phyloP scores from a whole-genome alignment of 2,329 filamentous ascomycete species.

The Fusarium luffae region DNA sequence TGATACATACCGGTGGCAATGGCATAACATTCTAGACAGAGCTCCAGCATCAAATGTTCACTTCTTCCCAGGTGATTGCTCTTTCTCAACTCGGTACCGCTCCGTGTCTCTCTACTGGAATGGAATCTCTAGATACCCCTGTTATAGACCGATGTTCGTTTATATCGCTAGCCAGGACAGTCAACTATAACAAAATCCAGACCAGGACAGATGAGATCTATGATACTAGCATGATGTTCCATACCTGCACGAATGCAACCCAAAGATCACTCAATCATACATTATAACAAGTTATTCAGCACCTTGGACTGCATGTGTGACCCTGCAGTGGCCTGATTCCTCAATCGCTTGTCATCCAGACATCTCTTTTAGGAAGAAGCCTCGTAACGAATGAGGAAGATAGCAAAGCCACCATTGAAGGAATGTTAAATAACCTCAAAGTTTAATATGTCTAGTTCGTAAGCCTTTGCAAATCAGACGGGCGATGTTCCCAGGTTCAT shows the following conservation, averaged over 20 bases:
- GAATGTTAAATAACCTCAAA: slow-evolving; percentile 35
- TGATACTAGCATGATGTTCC: slow-evolving; percentile 16
- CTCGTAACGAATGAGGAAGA: slow-evolving; percentile 18
- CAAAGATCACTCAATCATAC: slow-evolving; percentile 1
- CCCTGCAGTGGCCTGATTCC: slow-evolving; percentile 32
- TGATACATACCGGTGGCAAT: slow-evolving; percentile 10
- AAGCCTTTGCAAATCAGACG: neutral
- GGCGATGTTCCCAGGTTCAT: slow-evolving; percentile 13
- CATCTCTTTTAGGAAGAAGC: slow-evolving; percentile 19
- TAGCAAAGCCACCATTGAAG: slow-evolving; percentile 1
- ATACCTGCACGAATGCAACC: slow-evolving; percentile 24
- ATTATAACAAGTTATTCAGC: slow-evolving; percentile 27
- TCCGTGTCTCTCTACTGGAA: slow-evolving; percentile 12
- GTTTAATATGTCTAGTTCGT: slow-evolving; percentile 24
- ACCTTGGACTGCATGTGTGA: slow-evolving; percentile 26
- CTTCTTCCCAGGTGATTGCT: neutral
- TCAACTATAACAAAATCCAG: slow-evolving; percentile 13
- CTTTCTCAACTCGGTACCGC: neutral
- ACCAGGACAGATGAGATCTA: slow-evolving; percentile 36
- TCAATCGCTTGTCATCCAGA: slow-evolving; percentile 11
- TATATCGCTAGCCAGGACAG: neutral
- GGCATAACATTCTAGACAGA: slow-evolving; percentile 6
- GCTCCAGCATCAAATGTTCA: slow-evolving; percentile 1
- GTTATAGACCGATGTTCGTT: neutral
- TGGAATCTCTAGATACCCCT: neutral